Conservation (phyloP, 1,284 basidiomycete genomes). For the Ceratobasidium sp. region DNA sequence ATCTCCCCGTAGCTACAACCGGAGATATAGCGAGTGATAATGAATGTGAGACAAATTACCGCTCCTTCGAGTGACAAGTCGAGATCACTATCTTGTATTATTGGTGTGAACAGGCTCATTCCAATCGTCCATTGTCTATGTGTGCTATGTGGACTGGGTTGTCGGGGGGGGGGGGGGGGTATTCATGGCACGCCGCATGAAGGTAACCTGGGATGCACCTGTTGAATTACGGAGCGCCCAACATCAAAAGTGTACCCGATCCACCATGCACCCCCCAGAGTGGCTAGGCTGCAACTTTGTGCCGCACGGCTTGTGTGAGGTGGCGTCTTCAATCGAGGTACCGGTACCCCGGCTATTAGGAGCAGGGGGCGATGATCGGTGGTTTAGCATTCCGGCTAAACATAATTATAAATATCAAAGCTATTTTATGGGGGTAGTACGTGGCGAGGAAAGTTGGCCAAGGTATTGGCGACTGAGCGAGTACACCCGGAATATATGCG, state of each 20-base stretch:
- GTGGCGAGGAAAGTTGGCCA: not conserved
- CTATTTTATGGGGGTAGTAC: not conserved
- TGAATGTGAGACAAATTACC: too few relatives aligned
- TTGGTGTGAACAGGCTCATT: too few relatives aligned
- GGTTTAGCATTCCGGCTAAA: not conserved
- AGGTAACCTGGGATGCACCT: conserved; percentile 1
- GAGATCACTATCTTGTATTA: not conserved
- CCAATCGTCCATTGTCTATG: too few relatives aligned
- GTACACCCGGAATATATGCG: too few relatives aligned
- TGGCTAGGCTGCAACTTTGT: conserved; percentile 36
- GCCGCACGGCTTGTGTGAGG: conserved; percentile 33
- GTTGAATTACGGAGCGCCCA: not conserved
- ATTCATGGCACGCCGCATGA: not conserved
- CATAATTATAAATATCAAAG: not conserved
- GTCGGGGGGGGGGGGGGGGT: not conserved
- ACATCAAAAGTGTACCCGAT: not conserved
- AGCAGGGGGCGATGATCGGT: not conserved
- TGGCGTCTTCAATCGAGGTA: conserved; percentile 21
- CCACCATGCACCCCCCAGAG: conserved; percentile 7
- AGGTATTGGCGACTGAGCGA: too few relatives aligned
- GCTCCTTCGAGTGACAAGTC: too few relatives aligned
- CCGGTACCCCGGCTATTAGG: conserved; percentile 15
- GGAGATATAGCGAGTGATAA: too few relatives aligned
- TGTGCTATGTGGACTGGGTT: not conserved
- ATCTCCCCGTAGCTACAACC: not conserved